Conservation (phyloP, 1,139 yeast genomes). For the Spathaspora sp. region DNA sequence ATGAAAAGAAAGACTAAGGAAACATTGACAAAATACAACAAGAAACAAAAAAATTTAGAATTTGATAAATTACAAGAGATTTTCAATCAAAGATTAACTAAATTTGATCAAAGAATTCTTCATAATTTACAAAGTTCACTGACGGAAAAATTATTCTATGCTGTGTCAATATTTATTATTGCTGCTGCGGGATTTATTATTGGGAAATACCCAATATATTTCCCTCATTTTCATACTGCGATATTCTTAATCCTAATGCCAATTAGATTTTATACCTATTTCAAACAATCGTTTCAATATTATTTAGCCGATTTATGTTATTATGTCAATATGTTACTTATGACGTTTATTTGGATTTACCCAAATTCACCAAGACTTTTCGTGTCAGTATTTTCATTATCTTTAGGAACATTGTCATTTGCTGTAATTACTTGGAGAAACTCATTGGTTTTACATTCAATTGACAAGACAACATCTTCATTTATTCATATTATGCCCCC, state of each 20-base stretch:
- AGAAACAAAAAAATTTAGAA: conserved; percentile 23
- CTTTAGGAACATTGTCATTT: conserved; percentile 87
- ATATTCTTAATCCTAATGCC: conserved; percentile 73
- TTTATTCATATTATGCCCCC: conserved; percentile 94
- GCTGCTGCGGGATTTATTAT: conserved; percentile 74
- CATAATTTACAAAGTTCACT: conserved; percentile 51
- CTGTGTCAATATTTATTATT: conserved; percentile 66
- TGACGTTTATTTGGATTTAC: conserved; percentile 77
- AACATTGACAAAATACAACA: conserved; percentile 22
- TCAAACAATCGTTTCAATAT: conserved; percentile 76
- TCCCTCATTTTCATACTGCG: conserved; percentile 73
- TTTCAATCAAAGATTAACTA: conserved; percentile 43
- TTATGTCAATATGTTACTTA: conserved; percentile 72
- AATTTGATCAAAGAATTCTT: conserved; percentile 58
- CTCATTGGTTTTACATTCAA: conserved; percentile 85
- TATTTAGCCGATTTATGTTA: conserved; percentile 93
- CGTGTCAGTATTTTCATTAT: conserved; percentile 79
- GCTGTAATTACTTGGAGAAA: conserved; percentile 97
- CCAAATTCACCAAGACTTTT: conserved; percentile 74
- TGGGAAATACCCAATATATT: conserved; percentile 73
- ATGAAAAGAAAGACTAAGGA: conserved; percentile 40
- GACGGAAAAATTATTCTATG: conserved; percentile 81
- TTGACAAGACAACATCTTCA: conserved; percentile 91
- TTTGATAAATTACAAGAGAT: conserved; percentile 33
- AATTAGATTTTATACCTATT: conserved; percentile 78